Base-by-base conservation (phyloP, 257 asterid species). In the Scutellaria minor region DNA sequence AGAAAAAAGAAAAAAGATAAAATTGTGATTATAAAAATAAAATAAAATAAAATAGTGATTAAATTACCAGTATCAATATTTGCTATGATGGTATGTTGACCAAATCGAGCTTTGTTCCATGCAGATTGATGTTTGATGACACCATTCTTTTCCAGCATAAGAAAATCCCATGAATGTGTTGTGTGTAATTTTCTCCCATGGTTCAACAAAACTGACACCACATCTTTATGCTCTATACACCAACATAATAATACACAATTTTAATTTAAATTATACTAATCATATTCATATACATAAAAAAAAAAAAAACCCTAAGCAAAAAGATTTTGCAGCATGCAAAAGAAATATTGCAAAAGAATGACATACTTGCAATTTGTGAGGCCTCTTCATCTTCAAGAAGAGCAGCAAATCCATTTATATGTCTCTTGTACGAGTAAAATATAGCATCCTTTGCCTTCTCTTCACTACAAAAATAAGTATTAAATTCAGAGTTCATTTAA, bases 361-460 rank as follows among this genome's bases (percentile, higher is more conserved):
- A 57, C 79, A 18, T 83, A 89, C 98, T 66, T 15, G 83, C 81
- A 61, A 89, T 76, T 68, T 80, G 42, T 5, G 71, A 84, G 14
- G 95, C 97, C 52, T 86, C 93, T 37, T 91, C 87, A 41, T 82
- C 95, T 9, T 87, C 90, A 40, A 94, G 96, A 37, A 61, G 2
- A 6, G 93, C 96, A 45, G 97, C 90, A 76, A 94, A 91, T 2
- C 97, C 97, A 68, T 91, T 94, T 27, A 94, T 87, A 40, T 83
- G 78, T 35, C 80, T 81, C 10, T 76, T 42, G 55, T 91, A 94
- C 1, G 96, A 85, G 80, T 94, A 88, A 68, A 91, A 65, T 2
- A 91, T 85, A 0, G 92, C 84, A 12, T 89, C 93, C 27, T 64
- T 82, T 0, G 93, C 95, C 82, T 73, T 85, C 64, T 82, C 84